Evolutionary conservation across 2,329 filamentous ascomycete genomes (phyloP), one percentile per base, ranked within the genome.

Genomic region (Geosmithia putterillii): DNA sequence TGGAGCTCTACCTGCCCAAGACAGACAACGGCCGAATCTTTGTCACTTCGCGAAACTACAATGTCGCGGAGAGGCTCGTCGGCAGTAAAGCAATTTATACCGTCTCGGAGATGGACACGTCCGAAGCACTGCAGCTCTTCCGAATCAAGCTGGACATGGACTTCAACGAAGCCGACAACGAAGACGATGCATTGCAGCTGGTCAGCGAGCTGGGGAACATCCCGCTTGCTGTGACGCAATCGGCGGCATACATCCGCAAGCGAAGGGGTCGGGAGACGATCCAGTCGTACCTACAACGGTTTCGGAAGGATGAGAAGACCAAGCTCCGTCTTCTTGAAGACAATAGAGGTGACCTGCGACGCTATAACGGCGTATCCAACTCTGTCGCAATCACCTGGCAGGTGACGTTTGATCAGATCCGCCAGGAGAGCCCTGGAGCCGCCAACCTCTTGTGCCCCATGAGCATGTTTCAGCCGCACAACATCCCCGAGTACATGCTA

Each of bases 391-490:
- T 44, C 40, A 59, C 54, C 18, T 59, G 52, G 56, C 50, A 54
- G 41, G 46, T 59, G 18, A 54, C 49, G 6, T 57, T 59, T 43
- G 49, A 57, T 15, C 42, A 64, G 19, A 62, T 71, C 40, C 57
- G 54, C 14, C 44, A 48, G 2, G 47, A 51, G 36, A 47, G 54
- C 36, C 54, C 48, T 7, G 52, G 53, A 4, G 69, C 68, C 7
- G 58, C 67, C 5, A 51, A 65, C 17, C 50, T 71, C 9, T 49
- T 73, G 0, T 65, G 63, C 2, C 55, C 71, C 10, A 63, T 72
- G 62, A 69, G 67, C 55, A 63, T 65, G 47, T 71, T 66, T 48
- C 58, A 70, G 41, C 52, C 55, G 18, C 58, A 68, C 47, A 60
- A 57, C n/a, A 67, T 70, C n/a, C 60, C 62, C 15, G 39, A 42